These are phyloP conservation scores for Hericium coralloides DNA, from an alignment of 768 basidiomycete genomes.

Conservation along the genomic window DNA sequence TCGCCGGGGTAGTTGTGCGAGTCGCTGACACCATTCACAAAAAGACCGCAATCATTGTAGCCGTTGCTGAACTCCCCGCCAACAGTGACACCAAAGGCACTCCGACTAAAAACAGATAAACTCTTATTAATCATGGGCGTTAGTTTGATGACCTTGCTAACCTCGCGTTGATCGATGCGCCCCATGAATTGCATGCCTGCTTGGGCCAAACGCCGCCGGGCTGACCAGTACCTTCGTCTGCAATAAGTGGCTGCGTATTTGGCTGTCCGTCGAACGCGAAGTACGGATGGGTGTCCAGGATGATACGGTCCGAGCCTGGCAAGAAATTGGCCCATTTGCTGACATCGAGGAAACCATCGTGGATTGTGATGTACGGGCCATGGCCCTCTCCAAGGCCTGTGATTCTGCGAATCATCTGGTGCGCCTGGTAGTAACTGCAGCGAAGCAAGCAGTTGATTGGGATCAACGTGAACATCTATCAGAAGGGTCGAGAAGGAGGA, in stretches of 20 bases:
- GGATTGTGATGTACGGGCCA: conserved; percentile 48
- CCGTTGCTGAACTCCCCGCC: conserved; percentile 74
- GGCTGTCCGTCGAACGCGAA: conserved; percentile 16
- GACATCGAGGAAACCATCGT: conserved; percentile 49
- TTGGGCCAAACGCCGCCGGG: conserved; percentile 17
- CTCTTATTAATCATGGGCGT: background rate
- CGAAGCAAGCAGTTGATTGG: conserved; percentile 22
- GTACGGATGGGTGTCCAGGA: conserved; percentile 47
- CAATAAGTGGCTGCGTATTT: conserved; percentile 12
- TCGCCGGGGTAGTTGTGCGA: conserved; percentile 17
- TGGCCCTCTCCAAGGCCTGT: conserved; percentile 65
- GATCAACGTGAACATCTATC: conserved; percentile 3
- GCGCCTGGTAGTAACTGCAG: conserved; percentile 46
- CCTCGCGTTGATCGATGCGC: conserved; percentile 31
- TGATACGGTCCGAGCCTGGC: conserved; percentile 32
- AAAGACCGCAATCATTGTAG: conserved; percentile 57
- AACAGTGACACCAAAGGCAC: conserved; percentile 57
- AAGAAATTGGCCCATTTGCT: conserved; percentile 32
- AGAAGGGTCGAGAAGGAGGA: conserved; percentile 19
- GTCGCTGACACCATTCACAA: conserved; percentile 26
- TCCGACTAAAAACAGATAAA: conserved; percentile 23
- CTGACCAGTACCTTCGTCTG: conserved; percentile 26
- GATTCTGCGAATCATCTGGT: conserved; percentile 64
- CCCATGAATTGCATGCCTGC: conserved; percentile 34
- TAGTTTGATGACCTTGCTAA: conserved; percentile 17